These are phyloP conservation scores for Styphnolobium japonicum DNA, from an alignment of 306 rosid species.

Conservation along the genomic window DNA sequence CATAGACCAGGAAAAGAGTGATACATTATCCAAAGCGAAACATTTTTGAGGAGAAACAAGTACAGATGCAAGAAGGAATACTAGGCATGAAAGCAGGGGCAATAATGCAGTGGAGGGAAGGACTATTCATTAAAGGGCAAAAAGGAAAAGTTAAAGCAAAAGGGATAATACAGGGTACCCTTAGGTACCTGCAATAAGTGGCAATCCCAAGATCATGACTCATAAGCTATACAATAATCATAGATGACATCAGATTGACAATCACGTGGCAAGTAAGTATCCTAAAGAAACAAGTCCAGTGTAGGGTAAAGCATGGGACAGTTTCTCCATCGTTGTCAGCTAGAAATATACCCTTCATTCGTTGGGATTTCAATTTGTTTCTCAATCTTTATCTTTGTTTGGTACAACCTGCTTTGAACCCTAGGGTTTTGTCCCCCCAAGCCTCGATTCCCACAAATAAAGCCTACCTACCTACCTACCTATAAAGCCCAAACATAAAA, in stretches of 20 bases:
- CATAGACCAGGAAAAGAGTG: neutral
- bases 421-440: slow-evolving; percentile 24
- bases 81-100: slow-evolving; percentile 27
- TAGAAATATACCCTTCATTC: slow-evolving; percentile 39
- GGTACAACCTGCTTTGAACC: slow-evolving; percentile 31
- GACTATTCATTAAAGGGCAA: slow-evolving; percentile 46
- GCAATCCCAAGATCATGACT: slow-evolving; percentile 61
- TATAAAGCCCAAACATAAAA: neutral
- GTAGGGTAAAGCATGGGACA: slow-evolving; percentile 88
- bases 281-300: slow-evolving; percentile 33
- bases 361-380: slow-evolving; percentile 60
- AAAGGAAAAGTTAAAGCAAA: slow-evolving; percentile 68
- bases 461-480: slow-evolving; percentile 31
- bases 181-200: slow-evolving; percentile 24
- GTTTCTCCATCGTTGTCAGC: slow-evolving; percentile 85
- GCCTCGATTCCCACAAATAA: slow-evolving; percentile 27
- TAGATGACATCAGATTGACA: slow-evolving; percentile 46
- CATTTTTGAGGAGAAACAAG: slow-evolving; percentile 15
- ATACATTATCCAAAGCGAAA: slow-evolving; percentile 4
- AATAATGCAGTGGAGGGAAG: slow-evolving; percentile 40
- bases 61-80: slow-evolving; percentile 26
- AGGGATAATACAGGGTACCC: slow-evolving; percentile 34
- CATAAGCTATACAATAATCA: slow-evolving; percentile 7
- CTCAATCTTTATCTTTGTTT: slow-evolving; percentile 56
- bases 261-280: slow-evolving; percentile 56